Base-by-base conservation (phyloP, 2,329 filamentous ascomycete genomes). In the Coniella vitis region DNA sequence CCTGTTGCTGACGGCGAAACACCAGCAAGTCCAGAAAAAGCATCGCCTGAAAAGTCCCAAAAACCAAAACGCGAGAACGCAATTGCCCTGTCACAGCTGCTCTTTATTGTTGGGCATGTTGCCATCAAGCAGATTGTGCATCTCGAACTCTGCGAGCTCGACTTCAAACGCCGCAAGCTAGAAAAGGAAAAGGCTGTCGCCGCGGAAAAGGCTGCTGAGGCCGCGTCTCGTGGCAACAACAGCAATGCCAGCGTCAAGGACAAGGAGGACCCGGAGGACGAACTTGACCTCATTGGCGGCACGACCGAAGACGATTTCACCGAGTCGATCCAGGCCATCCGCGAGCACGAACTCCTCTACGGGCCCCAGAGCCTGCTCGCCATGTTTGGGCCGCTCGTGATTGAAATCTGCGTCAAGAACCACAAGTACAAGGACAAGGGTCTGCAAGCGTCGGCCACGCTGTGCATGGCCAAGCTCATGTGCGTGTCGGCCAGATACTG, bases 91-190 rank as follows among this genome's bases (percentile, higher is more conserved):
- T 95, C 93, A 0, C 93, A 97, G 60, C 76, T 98, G 2, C 75
- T 98, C 0, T 97, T 97, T 63, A 86, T 95, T 32, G 91, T 97
- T 25, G 93, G 93, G 0, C 93, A 98, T 61, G 87, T 97, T 41
- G 93, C 93, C 13, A 93, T 98, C 63, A 98, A 98, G 70, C 94
- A 98, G 63, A 98, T 98, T 58, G 94, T 98, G 1, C 93, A 98
- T 64, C 79, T 98, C 10, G 93, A 98, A 60, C 76, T 97, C n/a
- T 95, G 90, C 64, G 93, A 98, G 63, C 81, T 93, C 43, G 93
- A 98, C 66, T 98, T 98, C 68, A 98, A 98, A 73, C 86, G 91
- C 47, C 81, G 91, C 56, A 98, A 98, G 73, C 85, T 87, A 36
- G 88, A 93, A 52, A 88, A 90, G 58, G 87, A 93, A 61, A 90